Percentiles rank a stretch among this genome's conserved stretches.
These are phyloP conservation scores for Ophiostoma ulmi DNA, from an alignment of 2,329 filamentous ascomycete genomes.

Conservation along the genomic window DNA sequence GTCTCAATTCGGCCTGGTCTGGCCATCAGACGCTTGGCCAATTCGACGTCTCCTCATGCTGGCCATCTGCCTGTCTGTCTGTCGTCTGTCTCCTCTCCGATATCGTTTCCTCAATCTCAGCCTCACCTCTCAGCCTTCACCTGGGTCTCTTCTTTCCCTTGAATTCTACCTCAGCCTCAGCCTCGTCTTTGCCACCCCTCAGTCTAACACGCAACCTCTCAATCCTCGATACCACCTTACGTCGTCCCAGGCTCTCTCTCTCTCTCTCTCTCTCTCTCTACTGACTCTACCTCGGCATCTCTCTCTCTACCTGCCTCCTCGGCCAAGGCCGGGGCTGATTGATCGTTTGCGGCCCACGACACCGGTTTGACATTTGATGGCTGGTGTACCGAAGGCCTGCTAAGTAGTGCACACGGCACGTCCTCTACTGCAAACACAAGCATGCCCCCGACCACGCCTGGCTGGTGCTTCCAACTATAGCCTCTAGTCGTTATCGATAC, in stretches of 20 bases:
- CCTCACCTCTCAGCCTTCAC: neutral
- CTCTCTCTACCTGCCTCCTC: neutral
- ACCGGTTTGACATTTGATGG: neutral
- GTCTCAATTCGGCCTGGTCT: neutral
- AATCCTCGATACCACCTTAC: neutral
- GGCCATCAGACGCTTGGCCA: neutral
- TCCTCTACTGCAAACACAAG: neutral
- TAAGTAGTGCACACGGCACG: neutral
- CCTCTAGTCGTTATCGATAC: neutral
- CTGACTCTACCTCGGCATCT: neutral
- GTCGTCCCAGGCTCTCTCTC: neutral
- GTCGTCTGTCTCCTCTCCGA: neutral
- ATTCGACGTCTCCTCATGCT: neutral
- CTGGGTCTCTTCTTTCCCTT: neutral
- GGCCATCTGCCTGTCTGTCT: neutral
- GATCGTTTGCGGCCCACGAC: constrained; percentile 2
- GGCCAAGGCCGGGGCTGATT: neutral
- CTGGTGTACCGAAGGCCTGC: neutral
- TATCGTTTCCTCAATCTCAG: neutral
- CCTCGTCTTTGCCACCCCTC: neutral
- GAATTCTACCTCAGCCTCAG: neutral
- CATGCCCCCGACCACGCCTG: constrained; percentile 8
- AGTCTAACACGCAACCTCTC: neutral
- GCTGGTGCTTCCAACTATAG: constrained; percentile 4
- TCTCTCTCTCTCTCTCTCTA: neutral